These are phyloP conservation scores for Nemania sp. DNA, from an alignment of 2,329 filamentous ascomycete species.

Conservation along the genomic window DNA sequence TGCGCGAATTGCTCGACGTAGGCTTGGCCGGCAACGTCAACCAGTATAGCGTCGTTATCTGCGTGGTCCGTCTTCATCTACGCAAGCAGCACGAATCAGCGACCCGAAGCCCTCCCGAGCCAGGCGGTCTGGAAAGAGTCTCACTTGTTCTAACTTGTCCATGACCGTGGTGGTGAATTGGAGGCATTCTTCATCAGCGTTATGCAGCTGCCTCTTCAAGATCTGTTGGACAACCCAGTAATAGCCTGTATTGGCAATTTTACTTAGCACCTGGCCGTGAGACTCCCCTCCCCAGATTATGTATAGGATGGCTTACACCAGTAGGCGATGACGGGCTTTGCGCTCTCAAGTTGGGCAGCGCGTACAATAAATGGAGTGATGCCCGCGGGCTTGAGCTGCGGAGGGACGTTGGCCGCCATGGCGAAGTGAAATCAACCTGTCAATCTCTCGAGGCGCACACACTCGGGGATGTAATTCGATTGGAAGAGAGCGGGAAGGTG, in stretches of 20 bases:
- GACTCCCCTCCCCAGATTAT: not conserved
- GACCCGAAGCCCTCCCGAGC: not conserved
- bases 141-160: slow-evolving; percentile 84
- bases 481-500: not conserved
- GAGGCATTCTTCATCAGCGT: slow-evolving; percentile 75
- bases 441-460: not conserved
- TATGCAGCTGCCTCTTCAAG: slow-evolving; percentile 78
- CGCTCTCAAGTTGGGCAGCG: slow-evolving; percentile 80
- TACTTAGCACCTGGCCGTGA: not conserved
- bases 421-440: not conserved
- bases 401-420: slow-evolving; percentile 76
- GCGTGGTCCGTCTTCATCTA: slow-evolving; percentile 74
- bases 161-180: slow-evolving; percentile 82
- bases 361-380: slow-evolving; percentile 82
- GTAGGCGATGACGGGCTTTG: slow-evolving; percentile 88
- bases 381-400: slow-evolving; percentile 77
- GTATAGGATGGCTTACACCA: slow-evolving; percentile 72
- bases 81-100: slow-evolving; percentile 23
- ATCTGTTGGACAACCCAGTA: slow-evolving; percentile 95
- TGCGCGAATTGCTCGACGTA: slow-evolving; percentile 94
- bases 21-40: slow-evolving; percentile 84
- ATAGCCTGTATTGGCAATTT: slow-evolving; percentile 61
- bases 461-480: not conserved
- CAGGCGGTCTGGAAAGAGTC: not conserved
- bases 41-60: slow-evolving; percentile 79